Base-by-base conservation (phyloP, 768 basidiomycete species). In the Epithele typhae region DNA sequence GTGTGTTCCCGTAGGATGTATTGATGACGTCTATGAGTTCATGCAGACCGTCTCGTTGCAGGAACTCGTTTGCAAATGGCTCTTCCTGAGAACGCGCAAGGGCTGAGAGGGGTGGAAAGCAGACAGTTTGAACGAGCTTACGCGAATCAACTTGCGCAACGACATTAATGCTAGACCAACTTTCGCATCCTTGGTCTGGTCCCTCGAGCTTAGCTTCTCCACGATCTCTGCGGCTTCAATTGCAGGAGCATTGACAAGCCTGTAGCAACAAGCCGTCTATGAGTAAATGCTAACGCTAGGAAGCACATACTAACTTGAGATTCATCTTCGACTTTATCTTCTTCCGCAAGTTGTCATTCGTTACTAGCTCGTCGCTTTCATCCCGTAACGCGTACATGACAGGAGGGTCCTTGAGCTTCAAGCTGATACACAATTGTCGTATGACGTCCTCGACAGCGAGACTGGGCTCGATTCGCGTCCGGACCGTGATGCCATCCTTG, bases 381-480 rank as follows among this genome's bases (percentile, higher is more conserved):
- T 93, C 90, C 56, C 92, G 75, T 49, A 95, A 64, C 1, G 90
- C 86, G 60, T 79, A 92, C 52, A 86, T 68, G 1, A 76, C 74
- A 1, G 87, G 76, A 0, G 85, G 75, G 32, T 88, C 88, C 48
- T 79, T 79, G 48, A 92, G 81, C 64, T 85, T 82, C 54, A 95
- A 70, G 65, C 83, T 92, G 54, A 83, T 67, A 57, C 89, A 91
- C 9, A 92, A 76, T 63, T 91, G 88, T 46, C 79, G 81, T 41
- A 92, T 77, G 46, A 92, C 91, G 61, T 92, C 90, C 43, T 87
- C 81, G 42, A 91, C 90, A 5, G 84, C 81, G 24, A 92, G 72
- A 5, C 87, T 82, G 14, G 87, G 85, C 61, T 92, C 90, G 54
- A 92, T 92, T 49, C 90, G 80, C 10, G 87, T 83, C 51, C 88